phyloP scores from a whole-genome alignment of 2,329 filamentous ascomycete genomes.

The Sporothrix schenckii region DNA sequence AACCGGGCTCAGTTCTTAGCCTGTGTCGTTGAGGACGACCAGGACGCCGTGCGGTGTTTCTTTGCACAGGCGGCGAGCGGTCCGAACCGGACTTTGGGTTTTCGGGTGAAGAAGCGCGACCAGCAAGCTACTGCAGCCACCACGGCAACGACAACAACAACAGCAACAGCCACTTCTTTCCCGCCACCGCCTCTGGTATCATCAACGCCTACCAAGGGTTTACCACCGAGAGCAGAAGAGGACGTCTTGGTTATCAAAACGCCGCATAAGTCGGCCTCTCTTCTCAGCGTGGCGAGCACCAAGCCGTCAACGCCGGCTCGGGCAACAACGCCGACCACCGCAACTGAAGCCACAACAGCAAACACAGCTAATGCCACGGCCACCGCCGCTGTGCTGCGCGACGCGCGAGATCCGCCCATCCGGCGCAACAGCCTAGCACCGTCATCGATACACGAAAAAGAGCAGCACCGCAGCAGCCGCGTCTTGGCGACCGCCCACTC shows the following conservation, averaged over 20 bases:
- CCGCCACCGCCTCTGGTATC: background rate
- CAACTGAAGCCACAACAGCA: background rate
- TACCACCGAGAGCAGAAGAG: slow-evolving; percentile 1
- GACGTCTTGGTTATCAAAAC: slow-evolving; percentile 39
- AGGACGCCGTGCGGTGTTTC: slow-evolving; percentile 46
- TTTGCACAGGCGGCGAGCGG: slow-evolving; percentile 48
- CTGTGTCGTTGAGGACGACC: slow-evolving; percentile 53
- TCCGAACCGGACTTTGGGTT: slow-evolving; percentile 52
- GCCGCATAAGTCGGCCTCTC: slow-evolving; percentile 43
- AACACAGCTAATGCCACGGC: background rate
- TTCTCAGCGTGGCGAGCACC: slow-evolving; percentile 30
- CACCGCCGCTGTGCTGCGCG: background rate
- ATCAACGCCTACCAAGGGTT: background rate
- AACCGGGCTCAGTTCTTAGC: slow-evolving; percentile 44
- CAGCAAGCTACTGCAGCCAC: slow-evolving; percentile 39
- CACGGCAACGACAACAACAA: background rate
- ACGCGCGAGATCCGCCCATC: background rate
- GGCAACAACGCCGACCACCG: slow-evolving; percentile 5
- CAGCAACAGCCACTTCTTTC: background rate
- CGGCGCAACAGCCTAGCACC: slow-evolving; percentile 33
- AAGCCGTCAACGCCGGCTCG: background rate
- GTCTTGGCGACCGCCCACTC: slow-evolving; percentile 54
- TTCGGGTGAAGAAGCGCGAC: slow-evolving; percentile 47
- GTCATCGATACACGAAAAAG: slow-evolving; percentile 32
- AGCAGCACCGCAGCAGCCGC: slow-evolving; percentile 44